Percentiles rank a stretch among this genome's conserved stretches.
Evolutionary conservation across 352 stramenopile genomes (phyloP).

Genomic region (Globisporangium lucens): DNA sequence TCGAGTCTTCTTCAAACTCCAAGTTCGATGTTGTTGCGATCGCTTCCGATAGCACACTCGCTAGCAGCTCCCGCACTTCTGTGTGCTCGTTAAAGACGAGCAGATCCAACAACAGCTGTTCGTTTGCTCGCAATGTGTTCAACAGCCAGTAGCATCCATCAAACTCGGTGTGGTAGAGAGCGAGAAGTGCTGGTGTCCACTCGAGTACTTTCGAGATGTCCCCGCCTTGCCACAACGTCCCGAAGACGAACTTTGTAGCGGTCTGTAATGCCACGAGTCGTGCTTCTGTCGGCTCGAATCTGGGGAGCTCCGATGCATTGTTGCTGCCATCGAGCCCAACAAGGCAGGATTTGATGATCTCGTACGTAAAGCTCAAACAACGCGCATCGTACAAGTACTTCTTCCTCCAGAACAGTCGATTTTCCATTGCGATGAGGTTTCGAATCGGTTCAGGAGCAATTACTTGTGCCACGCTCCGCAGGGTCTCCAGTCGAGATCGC

Average conservation of each 20-base stretch:
- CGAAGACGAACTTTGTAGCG: slow-evolving; percentile 84
- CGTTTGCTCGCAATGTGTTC: slow-evolving; percentile 52
- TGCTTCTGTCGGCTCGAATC: slow-evolving; percentile 60
- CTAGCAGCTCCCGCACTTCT: slow-evolving; percentile 71
- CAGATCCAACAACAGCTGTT: slow-evolving; percentile 67
- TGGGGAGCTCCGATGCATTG: slow-evolving; percentile 34
- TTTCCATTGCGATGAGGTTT: slow-evolving; percentile 75
- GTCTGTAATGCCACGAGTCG: slow-evolving; percentile 75
- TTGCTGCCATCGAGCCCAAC: slow-evolving; percentile 28
- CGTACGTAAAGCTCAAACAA: slow-evolving; percentile 79
- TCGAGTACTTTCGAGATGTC: slow-evolving; percentile 68
- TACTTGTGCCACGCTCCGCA: slow-evolving; percentile 45
- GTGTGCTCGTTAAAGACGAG: slow-evolving; percentile 64
- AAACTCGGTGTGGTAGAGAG: slow-evolving; percentile 73
- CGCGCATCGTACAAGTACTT: slow-evolving; percentile 76
- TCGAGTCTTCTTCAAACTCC: slow-evolving; percentile 42
- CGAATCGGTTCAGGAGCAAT: slow-evolving; percentile 74
- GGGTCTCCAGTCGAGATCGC: slow-evolving; percentile 31
- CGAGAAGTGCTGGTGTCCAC: slow-evolving; percentile 66
- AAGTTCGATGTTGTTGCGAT: slow-evolving; percentile 59
- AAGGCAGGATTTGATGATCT: slow-evolving; percentile 63
- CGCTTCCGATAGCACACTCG: slow-evolving; percentile 59
- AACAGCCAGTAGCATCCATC: slow-evolving; percentile 72
- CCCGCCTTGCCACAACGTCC: slow-evolving; percentile 81
- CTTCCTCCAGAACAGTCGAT: slow-evolving; percentile 85